Evolutionary conservation across 1,284 basidiomycete species (phyloP).

Genomic region (Xerocomus nothofagi): DNA sequence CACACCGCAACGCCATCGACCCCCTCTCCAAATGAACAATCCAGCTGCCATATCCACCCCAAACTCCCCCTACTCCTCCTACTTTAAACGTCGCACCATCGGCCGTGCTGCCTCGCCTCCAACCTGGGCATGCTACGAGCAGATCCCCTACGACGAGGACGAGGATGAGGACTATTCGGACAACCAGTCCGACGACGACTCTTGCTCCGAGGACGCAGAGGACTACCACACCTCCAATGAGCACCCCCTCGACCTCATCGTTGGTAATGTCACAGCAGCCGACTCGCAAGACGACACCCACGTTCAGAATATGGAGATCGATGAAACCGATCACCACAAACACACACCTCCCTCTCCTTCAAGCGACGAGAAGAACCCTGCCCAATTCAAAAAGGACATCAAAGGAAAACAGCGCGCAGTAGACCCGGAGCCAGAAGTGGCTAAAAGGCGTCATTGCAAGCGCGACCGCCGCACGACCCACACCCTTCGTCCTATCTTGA

Average conservation of each 20-base stretch:
- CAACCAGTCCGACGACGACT: slow-evolving; percentile 50
- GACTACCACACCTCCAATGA: slow-evolving; percentile 44
- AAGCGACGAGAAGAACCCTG: slow-evolving; percentile 38
- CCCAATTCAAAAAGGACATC: slow-evolving; percentile 53
- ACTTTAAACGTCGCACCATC: slow-evolving; percentile 66
- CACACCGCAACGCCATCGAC: neutral
- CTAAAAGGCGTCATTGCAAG: slow-evolving; percentile 51
- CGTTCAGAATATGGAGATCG: slow-evolving; percentile 61
- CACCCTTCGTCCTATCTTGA: slow-evolving; percentile 74
- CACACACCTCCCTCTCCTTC: neutral
- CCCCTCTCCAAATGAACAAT: slow-evolving; percentile 20
- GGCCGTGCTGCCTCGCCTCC: slow-evolving; percentile 77
- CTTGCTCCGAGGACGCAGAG: slow-evolving; percentile 72
- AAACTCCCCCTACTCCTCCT: slow-evolving; percentile 50
- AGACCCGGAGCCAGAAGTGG: slow-evolving; percentile 49
- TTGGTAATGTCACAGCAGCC: slow-evolving; percentile 27
- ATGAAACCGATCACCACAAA: slow-evolving; percentile 36
- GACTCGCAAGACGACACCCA: slow-evolving; percentile 38
- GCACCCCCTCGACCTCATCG: slow-evolving; percentile 20
- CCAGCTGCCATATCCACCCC: slow-evolving; percentile 42
- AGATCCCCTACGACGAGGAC: slow-evolving; percentile 64
- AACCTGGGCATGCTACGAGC: slow-evolving; percentile 84
- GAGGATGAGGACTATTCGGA: slow-evolving; percentile 43
- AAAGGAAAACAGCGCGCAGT: slow-evolving; percentile 79
- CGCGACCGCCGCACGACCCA: slow-evolving; percentile 57